Evolutionary conservation across 2,329 filamentous ascomycete genomes (phyloP).

Genomic region (Canariomyces notabilis): DNA sequence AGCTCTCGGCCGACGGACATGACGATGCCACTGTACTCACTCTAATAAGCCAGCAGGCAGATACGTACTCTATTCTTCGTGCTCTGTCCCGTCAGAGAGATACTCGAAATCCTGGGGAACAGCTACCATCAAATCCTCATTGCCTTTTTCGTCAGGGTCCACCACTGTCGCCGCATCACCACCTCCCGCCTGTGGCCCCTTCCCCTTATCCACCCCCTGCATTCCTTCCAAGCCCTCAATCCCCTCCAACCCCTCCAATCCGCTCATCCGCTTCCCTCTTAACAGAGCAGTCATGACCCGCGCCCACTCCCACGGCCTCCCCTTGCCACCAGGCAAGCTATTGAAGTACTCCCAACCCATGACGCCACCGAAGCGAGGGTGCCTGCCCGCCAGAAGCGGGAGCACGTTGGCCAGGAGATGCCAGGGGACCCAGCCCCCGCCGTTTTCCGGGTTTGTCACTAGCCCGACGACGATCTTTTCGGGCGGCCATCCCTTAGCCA

Average conservation of each 20-base stretch:
- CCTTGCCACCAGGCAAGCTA: slow-evolving; percentile 53
- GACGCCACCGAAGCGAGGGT: slow-evolving; percentile 67
- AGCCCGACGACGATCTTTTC: slow-evolving; percentile 68
- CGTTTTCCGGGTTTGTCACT: slow-evolving; percentile 69
- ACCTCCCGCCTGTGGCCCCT: background rate
- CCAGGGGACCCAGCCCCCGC: slow-evolving; percentile 59
- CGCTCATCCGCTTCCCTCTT: slow-evolving; percentile 25
- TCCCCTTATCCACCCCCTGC: too few relatives aligned
- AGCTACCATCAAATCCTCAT: slow-evolving; percentile 15
- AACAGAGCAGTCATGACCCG: slow-evolving; percentile 50
- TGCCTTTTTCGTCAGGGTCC: slow-evolving; percentile 25
- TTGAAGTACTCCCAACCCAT: slow-evolving; percentile 91
- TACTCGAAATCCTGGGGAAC: slow-evolving; percentile 31
- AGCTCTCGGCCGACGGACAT: background rate
- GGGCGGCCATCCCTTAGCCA: slow-evolving; percentile 57
- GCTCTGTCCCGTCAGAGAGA: slow-evolving; percentile 24
- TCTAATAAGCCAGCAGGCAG: background rate
- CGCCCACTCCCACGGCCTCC: slow-evolving; percentile 69
- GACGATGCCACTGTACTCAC: background rate
- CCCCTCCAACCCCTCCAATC: slow-evolving; percentile 7
- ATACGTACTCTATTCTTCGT: slow-evolving; percentile 10
- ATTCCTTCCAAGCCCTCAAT: slow-evolving; percentile 1
- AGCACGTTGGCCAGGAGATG: slow-evolving; percentile 54
- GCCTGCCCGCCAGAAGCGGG: slow-evolving; percentile 50
- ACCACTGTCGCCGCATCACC: slow-evolving; percentile 10